A percentile compares a stretch with the other conserved stretches of the same genome.
These are phyloP conservation scores for Vitis hybrid DNA, from an alignment of 177 flowering plant species.

Conservation along the genomic window DNA sequence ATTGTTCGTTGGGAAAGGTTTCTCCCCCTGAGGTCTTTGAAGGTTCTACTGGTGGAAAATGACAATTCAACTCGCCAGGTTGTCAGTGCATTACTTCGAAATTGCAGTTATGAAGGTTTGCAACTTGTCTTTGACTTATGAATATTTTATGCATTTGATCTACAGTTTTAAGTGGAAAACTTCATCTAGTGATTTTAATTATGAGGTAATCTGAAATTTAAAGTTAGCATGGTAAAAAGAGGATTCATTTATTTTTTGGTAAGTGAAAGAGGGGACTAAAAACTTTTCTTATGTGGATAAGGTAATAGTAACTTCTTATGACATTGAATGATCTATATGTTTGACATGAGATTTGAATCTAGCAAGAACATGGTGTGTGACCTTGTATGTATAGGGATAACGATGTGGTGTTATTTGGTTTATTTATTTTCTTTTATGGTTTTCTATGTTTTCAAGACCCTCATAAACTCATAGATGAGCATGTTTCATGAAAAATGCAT, in stretches of 20 bases:
- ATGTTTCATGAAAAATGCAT: not conserved
- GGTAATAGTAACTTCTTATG: no score
- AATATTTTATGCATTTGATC: not conserved
- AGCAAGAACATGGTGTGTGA: no score
- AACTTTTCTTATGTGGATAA: not conserved
- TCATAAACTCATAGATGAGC: not conserved
- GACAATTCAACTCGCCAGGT: slow-evolving; percentile 63
- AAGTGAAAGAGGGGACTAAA: no score
- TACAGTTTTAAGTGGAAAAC: not conserved
- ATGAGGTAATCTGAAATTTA: not conserved
- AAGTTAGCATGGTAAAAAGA: no score
- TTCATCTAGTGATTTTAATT: not conserved
- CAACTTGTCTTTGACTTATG: not conserved
- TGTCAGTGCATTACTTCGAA: slow-evolving; percentile 51
- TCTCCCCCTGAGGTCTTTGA: slow-evolving; percentile 40
- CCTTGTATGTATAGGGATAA: no score
- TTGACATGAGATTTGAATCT: no score
- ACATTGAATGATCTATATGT: no score
- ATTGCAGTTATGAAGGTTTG: slow-evolving; percentile 60
- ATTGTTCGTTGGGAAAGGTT: slow-evolving; percentile 55
- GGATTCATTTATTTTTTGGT: not conserved
- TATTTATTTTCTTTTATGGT: no score
- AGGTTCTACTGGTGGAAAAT: slow-evolving; percentile 57
- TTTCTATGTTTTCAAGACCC: not conserved
- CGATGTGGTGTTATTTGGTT: no score